Conservation (phyloP, 169 alveolate species). For the Miamiensis avidus region DNA sequence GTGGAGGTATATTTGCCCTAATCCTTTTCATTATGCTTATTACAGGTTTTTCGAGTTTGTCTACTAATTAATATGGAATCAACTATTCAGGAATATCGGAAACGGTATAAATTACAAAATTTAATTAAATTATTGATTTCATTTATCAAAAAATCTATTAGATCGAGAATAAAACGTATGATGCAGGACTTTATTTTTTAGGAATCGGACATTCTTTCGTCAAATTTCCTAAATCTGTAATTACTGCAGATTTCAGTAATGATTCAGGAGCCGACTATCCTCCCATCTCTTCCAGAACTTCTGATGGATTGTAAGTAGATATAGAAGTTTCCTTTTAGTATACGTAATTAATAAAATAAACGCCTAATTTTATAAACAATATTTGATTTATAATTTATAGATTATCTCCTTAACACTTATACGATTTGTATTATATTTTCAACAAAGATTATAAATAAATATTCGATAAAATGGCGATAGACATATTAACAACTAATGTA, state of each 20-base stretch:
- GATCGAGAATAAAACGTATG: constrained; percentile 53
- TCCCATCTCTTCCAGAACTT: constrained; percentile 77
- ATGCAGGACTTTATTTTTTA: constrained; percentile 75
- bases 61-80: background rate
- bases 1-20: too few relatives aligned
- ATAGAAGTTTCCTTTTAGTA: constrained; percentile 83
- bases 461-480: constrained; percentile 73
- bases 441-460: constrained; percentile 62
- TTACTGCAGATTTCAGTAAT: constrained; percentile 74
- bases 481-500: constrained; percentile 66
- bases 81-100: background rate
- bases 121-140: too few relatives aligned
- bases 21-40: too few relatives aligned
- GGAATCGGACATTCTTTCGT: constrained; percentile 85
- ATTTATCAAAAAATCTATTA: background rate
- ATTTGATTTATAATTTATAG: background rate
- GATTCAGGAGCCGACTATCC: constrained; percentile 71
- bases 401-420: constrained; percentile 49
- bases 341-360: constrained; percentile 20
- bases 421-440: constrained; percentile 71
- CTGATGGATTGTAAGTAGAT: constrained; percentile 85
- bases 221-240: constrained; percentile 78
- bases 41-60: background rate
- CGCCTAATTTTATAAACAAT: background rate
- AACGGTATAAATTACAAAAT: background rate